phyloP scores from a whole-genome alignment of 345 rosid genomes.

The Excoecaria cochinchinensis region DNA sequence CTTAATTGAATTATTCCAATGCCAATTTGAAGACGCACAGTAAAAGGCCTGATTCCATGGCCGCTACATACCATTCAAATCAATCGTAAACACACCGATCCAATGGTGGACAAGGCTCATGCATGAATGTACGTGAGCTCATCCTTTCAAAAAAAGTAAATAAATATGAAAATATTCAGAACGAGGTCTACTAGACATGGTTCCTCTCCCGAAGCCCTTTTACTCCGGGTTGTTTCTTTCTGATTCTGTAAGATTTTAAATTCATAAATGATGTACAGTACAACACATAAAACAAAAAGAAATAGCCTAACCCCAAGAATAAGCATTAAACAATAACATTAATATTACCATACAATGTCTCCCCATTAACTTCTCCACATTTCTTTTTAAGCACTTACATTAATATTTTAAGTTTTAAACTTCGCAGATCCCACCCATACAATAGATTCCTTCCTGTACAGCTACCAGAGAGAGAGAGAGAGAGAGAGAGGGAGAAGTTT shows the following conservation, averaged over 20 bases:
- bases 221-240: constrained; percentile 24
- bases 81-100: no score
- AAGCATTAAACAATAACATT: constrained; percentile 6
- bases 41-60: neutral
- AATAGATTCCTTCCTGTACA: constrained; percentile 49
- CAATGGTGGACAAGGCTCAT: no score
- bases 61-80: no score
- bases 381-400: constrained; percentile 46
- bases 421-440: constrained; percentile 59
- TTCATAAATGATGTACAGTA: neutral
- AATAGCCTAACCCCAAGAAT: constrained; percentile 34
- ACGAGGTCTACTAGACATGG: neutral
- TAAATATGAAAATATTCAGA: no score
- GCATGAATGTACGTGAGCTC: no score
- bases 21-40: constrained; percentile 11
- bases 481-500: neutral
- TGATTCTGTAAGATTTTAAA: constrained; percentile 32
- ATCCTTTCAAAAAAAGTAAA: no score
- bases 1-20: constrained; percentile 5
- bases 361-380: constrained; percentile 39
- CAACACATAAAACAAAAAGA: constrained; percentile 57
- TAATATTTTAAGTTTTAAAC: constrained; percentile 33
- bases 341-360: constrained; percentile 1
- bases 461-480: constrained; percentile 36
- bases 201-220: constrained; percentile 42